Percentiles rank a stretch among this genome's conserved stretches.
Conservation (phyloP, 2,329 filamentous ascomycete species). For the Trichoderma sp. region DNA sequence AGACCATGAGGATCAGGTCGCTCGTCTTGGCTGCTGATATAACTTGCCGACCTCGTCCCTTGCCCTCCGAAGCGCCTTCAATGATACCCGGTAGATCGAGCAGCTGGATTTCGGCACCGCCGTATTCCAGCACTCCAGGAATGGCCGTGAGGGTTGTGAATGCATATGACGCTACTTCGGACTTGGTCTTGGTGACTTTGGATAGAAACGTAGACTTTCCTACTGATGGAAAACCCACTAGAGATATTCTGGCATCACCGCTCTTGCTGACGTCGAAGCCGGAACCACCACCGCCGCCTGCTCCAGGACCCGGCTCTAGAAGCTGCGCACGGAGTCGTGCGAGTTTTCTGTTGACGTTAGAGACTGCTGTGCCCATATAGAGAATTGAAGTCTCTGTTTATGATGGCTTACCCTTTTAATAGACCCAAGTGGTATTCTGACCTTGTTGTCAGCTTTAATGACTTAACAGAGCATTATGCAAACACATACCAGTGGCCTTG, state of each 20-base stretch:
- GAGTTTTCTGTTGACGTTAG: constrained; percentile 70
- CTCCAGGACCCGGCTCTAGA: constrained; percentile 81
- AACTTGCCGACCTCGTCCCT: constrained; percentile 92
- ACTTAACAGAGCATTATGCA: background rate
- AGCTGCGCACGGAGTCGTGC: constrained; percentile 92
- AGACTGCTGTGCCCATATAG: background rate
- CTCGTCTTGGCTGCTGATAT: constrained; percentile 98
- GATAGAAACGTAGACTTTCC: constrained; percentile 99
- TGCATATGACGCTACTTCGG: constrained; percentile 91
- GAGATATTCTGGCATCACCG: constrained; percentile 92
- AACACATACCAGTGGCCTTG: constrained; percentile 86
- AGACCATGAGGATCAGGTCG: constrained; percentile 93
- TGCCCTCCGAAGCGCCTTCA: constrained; percentile 92
- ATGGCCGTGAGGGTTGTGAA: constrained; percentile 98
- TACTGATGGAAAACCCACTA: constrained; percentile 98
- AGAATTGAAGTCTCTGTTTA: background rate
- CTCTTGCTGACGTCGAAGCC: constrained; percentile 96
- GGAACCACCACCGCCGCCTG: constrained; percentile 73
- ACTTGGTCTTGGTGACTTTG: constrained; percentile 97
- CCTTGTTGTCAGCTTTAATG: constrained; percentile 26
- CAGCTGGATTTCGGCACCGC: constrained; percentile 95
- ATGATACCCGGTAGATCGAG: constrained; percentile 98
- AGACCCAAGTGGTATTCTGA: constrained; percentile 97
- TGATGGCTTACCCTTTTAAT: constrained; percentile 78
- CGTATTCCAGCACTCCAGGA: constrained; percentile 95